Evolutionary conservation across 495 filamentous ascomycete genomes (phyloP).

Genomic region (Penicillium verhagenii): DNA sequence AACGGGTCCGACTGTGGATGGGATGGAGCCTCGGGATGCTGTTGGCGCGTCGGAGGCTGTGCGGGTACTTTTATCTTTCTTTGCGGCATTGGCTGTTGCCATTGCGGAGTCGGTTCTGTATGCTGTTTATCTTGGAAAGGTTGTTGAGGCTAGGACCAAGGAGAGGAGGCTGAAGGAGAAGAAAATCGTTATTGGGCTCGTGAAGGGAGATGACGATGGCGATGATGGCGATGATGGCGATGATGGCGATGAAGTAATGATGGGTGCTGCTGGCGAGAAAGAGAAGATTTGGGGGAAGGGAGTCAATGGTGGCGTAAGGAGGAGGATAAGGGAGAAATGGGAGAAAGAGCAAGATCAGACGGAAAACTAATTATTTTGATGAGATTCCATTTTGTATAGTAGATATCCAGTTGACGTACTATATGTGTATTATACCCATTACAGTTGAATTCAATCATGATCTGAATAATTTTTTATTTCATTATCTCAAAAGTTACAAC

Average conservation of each 20-base stretch:
- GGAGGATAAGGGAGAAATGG: conserved; percentile 47
- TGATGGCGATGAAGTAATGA: neutral
- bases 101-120: conserved; percentile 89
- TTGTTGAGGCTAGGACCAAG: conserved; percentile 66
- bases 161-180: conserved; percentile 65
- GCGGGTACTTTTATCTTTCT: conserved; percentile 39
- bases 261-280: conserved; percentile 23
- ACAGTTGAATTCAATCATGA: conserved; percentile 7
- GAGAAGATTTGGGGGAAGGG: conserved; percentile 49
- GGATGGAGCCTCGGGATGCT: conserved; percentile 3
- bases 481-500: conserved; percentile 27
- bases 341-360: conserved; percentile 28
- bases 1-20: conserved; percentile 50
- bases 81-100: conserved; percentile 59
- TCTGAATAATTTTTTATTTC: conserved; percentile 13
- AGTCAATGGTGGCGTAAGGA: conserved; percentile 44
- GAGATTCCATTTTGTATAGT: neutral
- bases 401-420: neutral
- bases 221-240: no score
- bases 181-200: conserved; percentile 65
- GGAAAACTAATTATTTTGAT: neutral
- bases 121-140: conserved; percentile 75
- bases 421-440: conserved; percentile 7
- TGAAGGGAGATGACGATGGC: conserved; percentile 18
- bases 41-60: conserved; percentile 34